phyloP scores from a whole-genome alignment of 2,329 filamentous ascomycete genomes.

The Tympanopsis confertula region DNA sequence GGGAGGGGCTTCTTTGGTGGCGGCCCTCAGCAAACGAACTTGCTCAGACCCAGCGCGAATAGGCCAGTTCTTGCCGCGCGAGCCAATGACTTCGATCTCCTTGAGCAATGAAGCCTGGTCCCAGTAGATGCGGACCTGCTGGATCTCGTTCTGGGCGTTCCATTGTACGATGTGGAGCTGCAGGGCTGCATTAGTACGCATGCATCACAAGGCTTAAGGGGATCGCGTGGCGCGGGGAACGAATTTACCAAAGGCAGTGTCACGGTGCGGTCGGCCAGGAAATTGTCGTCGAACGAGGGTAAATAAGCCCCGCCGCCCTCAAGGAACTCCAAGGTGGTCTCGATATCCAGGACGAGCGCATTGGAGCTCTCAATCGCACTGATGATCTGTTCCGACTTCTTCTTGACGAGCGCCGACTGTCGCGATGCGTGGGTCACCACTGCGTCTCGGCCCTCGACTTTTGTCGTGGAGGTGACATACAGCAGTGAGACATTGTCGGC shows the following conservation, averaged over 20 bases:
- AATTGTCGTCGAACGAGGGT: background rate
- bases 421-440: background rate
- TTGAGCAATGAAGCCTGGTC: background rate
- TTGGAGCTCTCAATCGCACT: background rate
- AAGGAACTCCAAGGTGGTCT: background rate
- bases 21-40: background rate
- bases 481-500: background rate
- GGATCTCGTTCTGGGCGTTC: background rate
- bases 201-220: background rate
- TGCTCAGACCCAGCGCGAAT: background rate
- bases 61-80: background rate
- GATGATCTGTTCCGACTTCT: background rate
- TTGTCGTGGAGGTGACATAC: background rate
- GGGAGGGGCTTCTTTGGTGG: background rate
- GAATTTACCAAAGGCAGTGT: background rate
- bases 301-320: background rate
- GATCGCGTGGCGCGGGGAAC: too few relatives aligned
- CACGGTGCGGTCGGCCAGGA: constrained; percentile 1
- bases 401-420: background rate
- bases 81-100: background rate
- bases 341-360: background rate
- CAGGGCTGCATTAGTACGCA: background rate
- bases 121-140: background rate
- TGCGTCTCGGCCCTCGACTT: background rate
- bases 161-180: background rate